Conservation (phyloP, 2,329 filamentous ascomycete species). For the Colletotrichum tamarilloi region DNA sequence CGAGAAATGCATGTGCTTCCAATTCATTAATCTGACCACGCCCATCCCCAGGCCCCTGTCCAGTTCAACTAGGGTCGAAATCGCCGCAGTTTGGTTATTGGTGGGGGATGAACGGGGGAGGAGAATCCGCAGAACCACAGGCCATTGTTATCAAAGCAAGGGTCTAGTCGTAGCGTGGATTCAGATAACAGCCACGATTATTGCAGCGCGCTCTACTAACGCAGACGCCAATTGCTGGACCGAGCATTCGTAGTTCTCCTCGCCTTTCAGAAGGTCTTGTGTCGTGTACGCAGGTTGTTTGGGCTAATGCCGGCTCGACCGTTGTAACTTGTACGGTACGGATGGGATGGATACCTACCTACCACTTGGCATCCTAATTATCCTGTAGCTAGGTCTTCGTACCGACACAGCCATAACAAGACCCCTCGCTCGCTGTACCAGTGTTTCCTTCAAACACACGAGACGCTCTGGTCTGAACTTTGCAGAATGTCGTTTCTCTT, state of each 20-base stretch:
- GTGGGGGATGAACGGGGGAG: slow-evolving; percentile 16
- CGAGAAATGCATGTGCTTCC: slow-evolving; percentile 9
- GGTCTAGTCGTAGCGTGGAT: slow-evolving; percentile 5
- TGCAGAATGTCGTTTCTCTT: neutral
- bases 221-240: neutral
- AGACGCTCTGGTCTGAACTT: slow-evolving; percentile 17
- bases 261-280: neutral
- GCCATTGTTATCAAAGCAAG: slow-evolving; percentile 9
- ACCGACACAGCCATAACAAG: neutral
- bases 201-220: neutral
- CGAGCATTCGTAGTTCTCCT: neutral
- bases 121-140: slow-evolving; percentile 5
- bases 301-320: neutral
- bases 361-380: neutral
- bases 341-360: neutral
- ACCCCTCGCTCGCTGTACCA: neutral
- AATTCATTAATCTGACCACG: slow-evolving; percentile 2
- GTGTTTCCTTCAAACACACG: slow-evolving; percentile 12
- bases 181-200: slow-evolving; percentile 22
- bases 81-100: neutral
- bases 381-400: no score
- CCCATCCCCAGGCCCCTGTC: neutral
- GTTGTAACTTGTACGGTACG: neutral
- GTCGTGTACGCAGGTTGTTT: neutral
- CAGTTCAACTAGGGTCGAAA: slow-evolving; percentile 5